Conservation (phyloP, 345 rosid genomes). For the Bruguiera sexangula region DNA sequence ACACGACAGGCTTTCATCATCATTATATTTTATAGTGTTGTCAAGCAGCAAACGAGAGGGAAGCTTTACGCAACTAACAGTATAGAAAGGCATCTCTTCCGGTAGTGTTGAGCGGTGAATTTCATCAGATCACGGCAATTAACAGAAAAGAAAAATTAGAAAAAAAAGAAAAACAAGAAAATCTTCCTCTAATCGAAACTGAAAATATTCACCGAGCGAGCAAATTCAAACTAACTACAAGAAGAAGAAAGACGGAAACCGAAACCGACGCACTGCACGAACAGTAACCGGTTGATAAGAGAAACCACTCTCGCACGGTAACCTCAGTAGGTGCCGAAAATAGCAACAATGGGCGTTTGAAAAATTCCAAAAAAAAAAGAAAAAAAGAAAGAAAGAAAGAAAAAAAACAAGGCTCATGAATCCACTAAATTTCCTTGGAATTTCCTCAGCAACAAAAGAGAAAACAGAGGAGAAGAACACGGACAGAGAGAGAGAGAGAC, state of each 20-base stretch:
- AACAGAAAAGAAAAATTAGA: not conserved
- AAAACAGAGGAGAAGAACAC: not conserved
- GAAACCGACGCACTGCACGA: not conserved
- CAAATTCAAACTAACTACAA: not conserved
- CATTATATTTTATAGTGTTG: too few species aligned
- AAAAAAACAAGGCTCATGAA: too few species aligned
- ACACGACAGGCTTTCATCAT: too few species aligned
- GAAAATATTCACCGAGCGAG: not conserved
- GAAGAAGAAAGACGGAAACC: not conserved
- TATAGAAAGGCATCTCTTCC: not conserved
- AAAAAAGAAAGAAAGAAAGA: not conserved
- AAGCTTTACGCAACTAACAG: not conserved
- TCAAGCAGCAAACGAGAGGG: too few species aligned
- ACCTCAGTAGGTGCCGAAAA: not conserved
- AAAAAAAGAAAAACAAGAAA: not conserved
- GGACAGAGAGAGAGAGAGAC: constrained; percentile 25
- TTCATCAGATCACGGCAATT: not conserved
- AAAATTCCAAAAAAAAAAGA: not conserved
- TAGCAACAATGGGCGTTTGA: not conserved
- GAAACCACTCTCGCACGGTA: not conserved
- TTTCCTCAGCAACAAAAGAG: constrained; percentile 1
- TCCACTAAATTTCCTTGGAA: not conserved
- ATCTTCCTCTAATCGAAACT: not conserved
- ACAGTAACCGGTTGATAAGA: not conserved
- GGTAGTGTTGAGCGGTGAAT: not conserved